Evolutionary conservation across 805 yeast species (phyloP), one percentile per base, ranked within the genome.

Genomic region (Blastobotrys attinorum): DNA sequence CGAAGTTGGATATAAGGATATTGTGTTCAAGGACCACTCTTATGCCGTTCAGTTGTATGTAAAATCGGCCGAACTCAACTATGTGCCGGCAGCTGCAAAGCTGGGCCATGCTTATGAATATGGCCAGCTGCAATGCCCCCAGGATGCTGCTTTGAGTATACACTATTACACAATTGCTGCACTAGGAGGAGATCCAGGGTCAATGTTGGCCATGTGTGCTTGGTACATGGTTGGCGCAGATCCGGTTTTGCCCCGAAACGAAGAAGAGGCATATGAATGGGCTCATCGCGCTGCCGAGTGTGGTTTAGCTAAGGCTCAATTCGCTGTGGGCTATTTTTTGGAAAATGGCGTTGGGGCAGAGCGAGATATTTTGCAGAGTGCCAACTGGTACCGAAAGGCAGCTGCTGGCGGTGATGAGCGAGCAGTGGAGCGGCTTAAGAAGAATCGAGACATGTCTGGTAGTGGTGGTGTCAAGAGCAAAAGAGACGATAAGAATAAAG

Each of bases 141-240:
- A 78, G 48, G 95, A 92, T 61, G 70, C 88, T 0, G 82, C 84
- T 50, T 69, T 90, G 39, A 83, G 95, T 1, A 85, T 92, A 36
- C 97, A 92, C 61, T 90, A 89, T 60, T 90, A 86, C 61, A 88
- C 95, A 0, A 79, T 83, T 50, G 96, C 96, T 0, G 96, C 97
- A 0, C 61, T 81, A 23, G 81, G 81, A 3, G 96, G 96, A 4
- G 95, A 92, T 61, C 75, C 95, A 1, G 79, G 76, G 39, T 81
- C 95, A 8, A 92, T 90, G 95, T 70, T 90, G 56, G 89, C 95
- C 1, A 70, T 90, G 67, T 89, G 97, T 62, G 96, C 97, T 1
- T 92, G 97, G 97, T 92, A 90, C 60, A 70, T 90, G 62, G 82
- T 87, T 22, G 98, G 98, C 0, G 80, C 85, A 27, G 89, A 83